Evolutionary conservation across 257 asterid species (phyloP), one percentile per base, ranked within the genome.

Genomic region (Przewalskia tangutica): DNA sequence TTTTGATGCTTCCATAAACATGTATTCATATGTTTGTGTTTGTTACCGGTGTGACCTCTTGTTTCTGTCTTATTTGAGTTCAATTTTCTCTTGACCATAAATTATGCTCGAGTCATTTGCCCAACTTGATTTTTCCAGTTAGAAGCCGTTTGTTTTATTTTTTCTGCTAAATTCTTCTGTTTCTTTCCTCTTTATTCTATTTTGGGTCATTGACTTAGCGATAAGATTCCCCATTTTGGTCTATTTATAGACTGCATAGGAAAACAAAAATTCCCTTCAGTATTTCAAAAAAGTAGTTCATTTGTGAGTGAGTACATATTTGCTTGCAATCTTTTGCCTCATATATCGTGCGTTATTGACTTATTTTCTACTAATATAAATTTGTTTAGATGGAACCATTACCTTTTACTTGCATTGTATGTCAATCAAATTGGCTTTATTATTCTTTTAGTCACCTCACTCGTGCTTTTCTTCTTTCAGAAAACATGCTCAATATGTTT

Each of bases 401-500:
- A 46, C 13, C 34, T 54, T 59, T 18, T 42, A 18, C 18, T 12
- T 79, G 46, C 56, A 59, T n/a, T 12, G 14, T 42, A 40, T 18
- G 5, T 3, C 42, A 42, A 70, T 46, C 40, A 71, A 46, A 71
- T 23, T n/a, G 42, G 42, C 7, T 46, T 11, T 34, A 2, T 79
- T 59, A 36, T 75, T 75, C 46, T 50, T 73, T 75, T 75, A 2
- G 23, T 79, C 44, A 20, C 17, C 56, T 79, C 75, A 58, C 75
- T 13, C 2, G 23, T 11, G 36, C 7, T 20, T 53, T 34, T 71
- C 13, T 38, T n/a, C 59, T 66, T 85, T 36, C 98, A 94, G 98
- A 96, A 91, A 53, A 91, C 89, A 4, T 96, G 99, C 88, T 91
- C 98, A 4, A 94, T 96, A 85, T 96, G 99, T 86, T 88, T 96